These are phyloP conservation scores for Actinomortierella ambigua DNA, from an alignment of 371 early-diverging fungal genomes.

Conservation along the genomic window DNA sequence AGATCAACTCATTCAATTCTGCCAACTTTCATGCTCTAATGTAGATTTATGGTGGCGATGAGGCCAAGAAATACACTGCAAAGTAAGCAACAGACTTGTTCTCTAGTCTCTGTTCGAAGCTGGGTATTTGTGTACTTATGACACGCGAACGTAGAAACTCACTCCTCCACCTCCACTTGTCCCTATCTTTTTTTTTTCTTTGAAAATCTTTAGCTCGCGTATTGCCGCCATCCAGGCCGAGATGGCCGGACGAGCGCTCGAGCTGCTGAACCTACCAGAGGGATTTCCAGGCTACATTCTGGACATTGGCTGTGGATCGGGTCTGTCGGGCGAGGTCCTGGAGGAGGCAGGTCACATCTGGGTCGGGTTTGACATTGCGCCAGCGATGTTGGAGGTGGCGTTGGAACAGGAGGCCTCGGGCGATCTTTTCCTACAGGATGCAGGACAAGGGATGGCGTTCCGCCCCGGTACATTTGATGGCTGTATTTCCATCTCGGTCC, in stretches of 20 bases:
- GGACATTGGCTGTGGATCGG: conserved; percentile 99
- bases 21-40: neutral
- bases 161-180: neutral
- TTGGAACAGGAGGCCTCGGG: conserved; percentile 87
- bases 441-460: conserved; percentile 95
- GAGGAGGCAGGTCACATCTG: conserved; percentile 94
- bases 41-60: conserved; percentile 86
- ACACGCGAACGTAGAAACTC: neutral
- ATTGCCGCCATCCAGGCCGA: conserved; percentile 92
- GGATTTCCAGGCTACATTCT: conserved; percentile 79
- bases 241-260: conserved; percentile 92
- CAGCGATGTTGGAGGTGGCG: conserved; percentile 91
- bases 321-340: conserved; percentile 94
- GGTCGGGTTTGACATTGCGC: conserved; percentile 98
- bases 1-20: conserved; percentile 28
- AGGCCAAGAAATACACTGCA: conserved; percentile 94
- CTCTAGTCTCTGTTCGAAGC: neutral
- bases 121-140: neutral
- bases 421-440: conserved; percentile 94
- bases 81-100: conserved; percentile 63
- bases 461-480: conserved; percentile 98
- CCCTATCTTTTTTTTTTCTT: neutral
- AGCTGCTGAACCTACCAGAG: conserved; percentile 84
- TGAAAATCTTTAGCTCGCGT: conserved; percentile 68
- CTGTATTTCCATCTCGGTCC: conserved; percentile 91